phyloP scores from a whole-genome alignment of 2,329 filamentous ascomycete genomes.

The Verticillium alfalfae region DNA sequence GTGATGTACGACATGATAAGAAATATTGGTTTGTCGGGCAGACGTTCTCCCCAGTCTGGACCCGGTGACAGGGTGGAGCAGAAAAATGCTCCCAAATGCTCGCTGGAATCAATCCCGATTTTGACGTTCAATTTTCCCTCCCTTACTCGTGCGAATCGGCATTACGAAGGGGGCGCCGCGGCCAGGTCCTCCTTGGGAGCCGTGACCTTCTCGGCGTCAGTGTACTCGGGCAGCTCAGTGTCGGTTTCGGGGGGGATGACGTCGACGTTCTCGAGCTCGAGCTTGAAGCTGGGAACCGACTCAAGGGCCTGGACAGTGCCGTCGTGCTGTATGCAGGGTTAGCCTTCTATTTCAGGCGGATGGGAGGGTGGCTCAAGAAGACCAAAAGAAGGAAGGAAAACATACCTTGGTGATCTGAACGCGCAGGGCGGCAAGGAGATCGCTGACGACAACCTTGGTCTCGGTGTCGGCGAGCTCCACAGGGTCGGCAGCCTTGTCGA shows the following conservation, averaged over 20 bases:
- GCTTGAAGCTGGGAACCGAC: conserved; percentile 25
- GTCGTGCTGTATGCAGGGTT: conserved; percentile 18
- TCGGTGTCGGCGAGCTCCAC: neutral
- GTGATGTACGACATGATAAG: neutral
- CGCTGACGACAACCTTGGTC: neutral
- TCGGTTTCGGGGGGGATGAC: conserved; percentile 17
- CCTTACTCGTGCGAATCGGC: no score
- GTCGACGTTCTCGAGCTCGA: conserved; percentile 27
- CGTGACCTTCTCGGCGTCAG: neutral
- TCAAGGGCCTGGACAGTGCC: conserved; percentile 19
- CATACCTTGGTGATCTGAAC: conserved; percentile 27
- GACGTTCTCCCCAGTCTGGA: neutral
- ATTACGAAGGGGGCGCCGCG: neutral
- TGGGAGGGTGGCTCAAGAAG: neutral
- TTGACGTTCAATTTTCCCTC: neutral
- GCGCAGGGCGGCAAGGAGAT: conserved; percentile 12
- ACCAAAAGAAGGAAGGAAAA: neutral
- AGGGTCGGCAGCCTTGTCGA: conserved; percentile 1
- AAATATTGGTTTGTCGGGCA: neutral
- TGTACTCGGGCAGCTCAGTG: conserved; percentile 21
- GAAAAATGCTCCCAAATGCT: neutral
- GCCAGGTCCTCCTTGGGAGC: neutral
- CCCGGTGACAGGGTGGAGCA: neutral
- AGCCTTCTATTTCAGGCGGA: neutral
- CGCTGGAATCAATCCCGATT: neutral